Percentiles rank a stretch among this genome's conserved stretches.
phyloP scores from a whole-genome alignment of 2,329 filamentous ascomycete species.

The Nannizziopsis arthrosporioides region DNA sequence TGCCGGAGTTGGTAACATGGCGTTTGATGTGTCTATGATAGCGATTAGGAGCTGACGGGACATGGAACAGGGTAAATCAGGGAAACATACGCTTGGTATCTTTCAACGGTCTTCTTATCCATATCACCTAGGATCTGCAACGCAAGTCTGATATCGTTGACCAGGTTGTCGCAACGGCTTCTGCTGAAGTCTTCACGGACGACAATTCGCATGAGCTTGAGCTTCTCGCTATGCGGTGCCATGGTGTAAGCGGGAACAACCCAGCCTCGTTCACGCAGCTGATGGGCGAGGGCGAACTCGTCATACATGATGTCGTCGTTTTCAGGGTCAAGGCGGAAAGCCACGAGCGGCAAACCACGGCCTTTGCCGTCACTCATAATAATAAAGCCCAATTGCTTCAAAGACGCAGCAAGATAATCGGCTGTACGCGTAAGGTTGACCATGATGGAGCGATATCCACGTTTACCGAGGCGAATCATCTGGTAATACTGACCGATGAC shows the following conservation, averaged over 20 bases:
- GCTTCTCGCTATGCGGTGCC: conserved; percentile 70
- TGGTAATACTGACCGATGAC: conserved; percentile 98
- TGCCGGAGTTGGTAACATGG: conserved; percentile 44
- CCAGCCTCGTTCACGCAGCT: conserved; percentile 78
- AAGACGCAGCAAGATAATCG: conserved; percentile 67
- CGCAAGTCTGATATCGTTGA: conserved; percentile 68
- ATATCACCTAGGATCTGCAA: conserved; percentile 59
- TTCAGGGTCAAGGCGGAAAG: conserved; percentile 61
- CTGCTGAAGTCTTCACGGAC: conserved; percentile 86
- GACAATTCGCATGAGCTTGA: conserved; percentile 88
- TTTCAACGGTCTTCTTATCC: conserved; percentile 58
- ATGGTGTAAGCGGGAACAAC: conserved; percentile 94
- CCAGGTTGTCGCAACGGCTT: conserved; percentile 64
- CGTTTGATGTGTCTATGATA: conserved; percentile 40
- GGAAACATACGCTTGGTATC: conserved; percentile 50
- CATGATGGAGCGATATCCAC: conserved; percentile 88
- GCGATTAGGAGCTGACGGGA: not conserved
- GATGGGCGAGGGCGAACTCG: conserved; percentile 70
- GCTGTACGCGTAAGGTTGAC: conserved; percentile 79
- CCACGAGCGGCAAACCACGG: conserved; percentile 73
- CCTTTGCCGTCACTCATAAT: conserved; percentile 77
- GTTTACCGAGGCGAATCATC: conserved; percentile 85
- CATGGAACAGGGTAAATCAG: not conserved
- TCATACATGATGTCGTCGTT: conserved; percentile 48
- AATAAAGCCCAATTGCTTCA: conserved; percentile 66